phyloP scores from a whole-genome alignment of 164 flowering plant species.

The Sedum album region DNA sequence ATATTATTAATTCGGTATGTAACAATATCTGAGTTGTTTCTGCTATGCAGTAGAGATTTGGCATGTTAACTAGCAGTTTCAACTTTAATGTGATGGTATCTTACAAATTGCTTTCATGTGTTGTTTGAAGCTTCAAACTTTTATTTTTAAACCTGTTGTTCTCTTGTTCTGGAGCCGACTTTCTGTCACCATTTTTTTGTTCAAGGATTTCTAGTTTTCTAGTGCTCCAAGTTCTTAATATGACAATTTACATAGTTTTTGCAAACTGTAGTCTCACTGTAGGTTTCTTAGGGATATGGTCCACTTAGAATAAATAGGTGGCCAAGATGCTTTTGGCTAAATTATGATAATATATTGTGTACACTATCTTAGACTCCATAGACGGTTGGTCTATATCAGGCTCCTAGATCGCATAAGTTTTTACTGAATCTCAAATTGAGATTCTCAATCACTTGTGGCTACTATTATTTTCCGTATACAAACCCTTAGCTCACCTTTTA shows the following conservation, averaged over 20 bases:
- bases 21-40: conserved; percentile 7
- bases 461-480: neutral
- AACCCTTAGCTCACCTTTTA: neutral
- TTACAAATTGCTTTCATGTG: neutral
- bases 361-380: neutral
- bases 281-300: neutral
- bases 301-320: neutral
- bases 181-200: neutral
- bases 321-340: neutral
- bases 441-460: neutral
- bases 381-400: neutral
- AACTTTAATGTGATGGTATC: neutral
- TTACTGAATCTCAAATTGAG: no score
- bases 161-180: neutral
- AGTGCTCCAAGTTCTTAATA: no score
- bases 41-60: no score
- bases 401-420: neutral
- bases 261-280: neutral
- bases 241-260: neutral
- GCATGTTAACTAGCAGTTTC: neutral
- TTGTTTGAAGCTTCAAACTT: neutral
- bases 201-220: neutral
- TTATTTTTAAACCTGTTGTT: neutral
- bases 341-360: neutral
- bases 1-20: conserved; percentile 80